Percentiles rank a stretch among this genome's conserved stretches.
phyloP scores from a whole-genome alignment of 2,329 filamentous ascomycete species.

The Pseudopithomyces maydicus region DNA sequence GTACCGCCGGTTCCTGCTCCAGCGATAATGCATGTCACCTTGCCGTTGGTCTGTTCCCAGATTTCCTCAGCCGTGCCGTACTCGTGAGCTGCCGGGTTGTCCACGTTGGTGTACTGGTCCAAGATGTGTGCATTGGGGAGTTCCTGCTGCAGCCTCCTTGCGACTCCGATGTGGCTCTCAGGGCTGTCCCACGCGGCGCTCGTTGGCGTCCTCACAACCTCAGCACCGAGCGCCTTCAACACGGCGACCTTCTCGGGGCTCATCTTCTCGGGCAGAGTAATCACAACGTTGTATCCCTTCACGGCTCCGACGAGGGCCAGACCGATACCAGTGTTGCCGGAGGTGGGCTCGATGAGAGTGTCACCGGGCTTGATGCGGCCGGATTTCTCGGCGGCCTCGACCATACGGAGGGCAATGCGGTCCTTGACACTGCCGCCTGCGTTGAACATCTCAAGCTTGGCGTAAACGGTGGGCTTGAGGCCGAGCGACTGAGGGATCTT shows the following conservation, averaged over 20 bases:
- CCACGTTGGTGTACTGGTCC: slow-evolving; percentile 89
- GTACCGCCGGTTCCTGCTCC: slow-evolving; percentile 96
- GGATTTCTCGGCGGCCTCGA: slow-evolving; percentile 88
- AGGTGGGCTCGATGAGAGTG: slow-evolving; percentile 96
- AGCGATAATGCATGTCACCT: slow-evolving; percentile 81
- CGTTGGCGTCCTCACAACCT: slow-evolving; percentile 96
- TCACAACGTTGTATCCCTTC: slow-evolving; percentile 98
- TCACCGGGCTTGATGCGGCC: slow-evolving; percentile 97
- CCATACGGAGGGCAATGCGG: slow-evolving; percentile 94
- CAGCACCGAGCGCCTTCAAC: slow-evolving; percentile 88
- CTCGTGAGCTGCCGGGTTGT: slow-evolving; percentile 95
- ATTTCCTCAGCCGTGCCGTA: slow-evolving; percentile 94
- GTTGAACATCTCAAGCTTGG: slow-evolving; percentile 92
- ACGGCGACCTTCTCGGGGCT: slow-evolving; percentile 97
- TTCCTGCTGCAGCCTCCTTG: slow-evolving; percentile 87
- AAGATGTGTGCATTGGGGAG: slow-evolving; percentile 96
- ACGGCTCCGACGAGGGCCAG: slow-evolving; percentile 92
- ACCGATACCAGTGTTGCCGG: slow-evolving; percentile 97
- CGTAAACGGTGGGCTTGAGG: slow-evolving; percentile 86
- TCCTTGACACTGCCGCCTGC: slow-evolving; percentile 94
- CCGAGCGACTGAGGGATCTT: slow-evolving; percentile 89
- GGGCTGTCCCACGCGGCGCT: slow-evolving; percentile 93
- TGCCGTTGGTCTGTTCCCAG: slow-evolving; percentile 86
- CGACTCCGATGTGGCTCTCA: slow-evolving; percentile 96
- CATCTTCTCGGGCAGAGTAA: slow-evolving; percentile 99